phyloP scores from a whole-genome alignment of 805 yeast genomes.

The Debaryomyces maramus region DNA sequence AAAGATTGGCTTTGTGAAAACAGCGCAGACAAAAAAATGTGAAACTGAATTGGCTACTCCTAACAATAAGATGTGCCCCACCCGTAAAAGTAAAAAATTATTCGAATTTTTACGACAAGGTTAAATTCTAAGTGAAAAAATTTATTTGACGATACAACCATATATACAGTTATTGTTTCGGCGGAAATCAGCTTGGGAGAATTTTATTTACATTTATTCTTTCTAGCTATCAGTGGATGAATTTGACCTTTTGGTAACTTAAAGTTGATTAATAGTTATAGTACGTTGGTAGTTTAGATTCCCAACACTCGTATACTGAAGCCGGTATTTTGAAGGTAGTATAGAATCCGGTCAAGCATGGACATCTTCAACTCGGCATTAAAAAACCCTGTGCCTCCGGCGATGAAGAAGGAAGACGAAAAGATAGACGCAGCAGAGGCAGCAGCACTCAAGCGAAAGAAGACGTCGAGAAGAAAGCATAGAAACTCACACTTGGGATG shows the following conservation, averaged over 20 bases:
- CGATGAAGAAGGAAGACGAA: slow-evolving; percentile 21
- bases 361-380: slow-evolving; percentile 29
- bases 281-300: too few species aligned
- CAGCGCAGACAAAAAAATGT: too few species aligned
- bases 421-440: slow-evolving; percentile 6
- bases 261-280: too few species aligned
- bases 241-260: too few species aligned
- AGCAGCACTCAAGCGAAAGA: slow-evolving; percentile 22
- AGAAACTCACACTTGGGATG: slow-evolving; percentile 77
- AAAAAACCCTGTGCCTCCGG: slow-evolving; percentile 40
- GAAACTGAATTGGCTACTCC: not conserved
- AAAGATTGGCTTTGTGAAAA: too few species aligned
- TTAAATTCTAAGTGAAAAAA: not conserved
- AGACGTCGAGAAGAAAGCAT: slow-evolving; percentile 57
- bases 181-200: too few species aligned
- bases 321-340: too few species aligned
- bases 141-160: not conserved
- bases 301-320: too few species aligned
- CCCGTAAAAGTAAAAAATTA: slow-evolving; percentile 1
- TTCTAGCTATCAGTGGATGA: too few species aligned
- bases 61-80: not conserved
- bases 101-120: slow-evolving; percentile 1
- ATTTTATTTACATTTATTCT: too few species aligned
- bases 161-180: too few species aligned
- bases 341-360: too few species aligned